Conservation (phyloP, 2,329 filamentous ascomycete species). For the Fusarium agapanthi region DNA sequence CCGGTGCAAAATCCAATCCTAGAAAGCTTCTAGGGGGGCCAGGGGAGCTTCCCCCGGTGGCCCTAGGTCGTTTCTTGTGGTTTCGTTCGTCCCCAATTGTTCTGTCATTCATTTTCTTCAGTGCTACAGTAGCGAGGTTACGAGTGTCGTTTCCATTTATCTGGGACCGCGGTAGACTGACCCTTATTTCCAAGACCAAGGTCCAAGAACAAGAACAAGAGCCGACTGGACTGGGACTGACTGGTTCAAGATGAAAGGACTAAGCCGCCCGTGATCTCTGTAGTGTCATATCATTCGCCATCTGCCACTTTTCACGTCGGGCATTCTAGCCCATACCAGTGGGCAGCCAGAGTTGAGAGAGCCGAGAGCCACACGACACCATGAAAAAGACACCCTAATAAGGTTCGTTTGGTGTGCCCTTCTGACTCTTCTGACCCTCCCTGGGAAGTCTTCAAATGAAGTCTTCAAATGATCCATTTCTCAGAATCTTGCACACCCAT, state of each 20-base stretch:
- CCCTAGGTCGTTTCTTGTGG: constrained; percentile 25
- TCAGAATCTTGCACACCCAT: constrained; percentile 26
- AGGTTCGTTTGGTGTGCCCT: constrained; percentile 32
- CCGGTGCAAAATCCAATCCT: constrained; percentile 12
- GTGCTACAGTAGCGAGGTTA: constrained; percentile 22
- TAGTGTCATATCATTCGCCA: constrained; percentile 29
- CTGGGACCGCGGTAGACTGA: constrained; percentile 27
- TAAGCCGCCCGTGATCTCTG: constrained; percentile 33
- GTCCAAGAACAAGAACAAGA: constrained; percentile 4
- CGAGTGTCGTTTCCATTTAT: constrained; percentile 23
- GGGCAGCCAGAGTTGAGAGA: constrained; percentile 30
- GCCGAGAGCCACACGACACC: constrained; percentile 36
- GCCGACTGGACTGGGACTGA: constrained; percentile 2
- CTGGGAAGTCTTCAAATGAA: constrained; percentile 4
- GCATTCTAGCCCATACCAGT: constrained; percentile 33
- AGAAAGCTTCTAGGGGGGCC: constrained; percentile 30
- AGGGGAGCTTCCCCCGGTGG: constrained; percentile 31
- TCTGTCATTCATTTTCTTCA: constrained; percentile 29
- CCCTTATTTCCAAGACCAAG: constrained; percentile 13
- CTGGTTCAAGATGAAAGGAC: constrained; percentile 18
- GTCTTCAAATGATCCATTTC: constrained; percentile 18
- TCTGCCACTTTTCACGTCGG: constrained; percentile 6
- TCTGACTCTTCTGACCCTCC: constrained; percentile 39
- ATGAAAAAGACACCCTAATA: constrained; percentile 30
- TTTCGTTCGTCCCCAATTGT: constrained; percentile 32